Evolutionary conservation across 73 alveolate genomes (phyloP).

Genomic region (Durusdinium trenchii): DNA sequence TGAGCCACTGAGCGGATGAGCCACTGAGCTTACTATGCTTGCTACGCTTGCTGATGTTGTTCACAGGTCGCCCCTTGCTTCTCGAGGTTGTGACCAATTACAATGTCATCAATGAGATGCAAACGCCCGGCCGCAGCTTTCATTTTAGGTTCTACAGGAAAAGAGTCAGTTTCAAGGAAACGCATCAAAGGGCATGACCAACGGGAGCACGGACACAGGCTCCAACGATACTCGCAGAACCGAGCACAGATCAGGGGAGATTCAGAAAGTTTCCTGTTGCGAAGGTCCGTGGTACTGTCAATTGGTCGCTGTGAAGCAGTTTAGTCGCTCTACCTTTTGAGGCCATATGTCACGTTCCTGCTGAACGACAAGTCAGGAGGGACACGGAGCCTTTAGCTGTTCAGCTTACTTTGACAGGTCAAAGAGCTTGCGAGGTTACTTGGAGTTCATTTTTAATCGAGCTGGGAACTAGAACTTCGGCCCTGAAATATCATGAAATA

Average conservation of each 20-base stretch:
- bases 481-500: too few relatives aligned
- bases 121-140: not conserved
- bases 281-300: not conserved
- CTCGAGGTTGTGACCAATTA: conserved; percentile 63
- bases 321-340: not conserved
- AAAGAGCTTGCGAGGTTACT: too few relatives aligned
- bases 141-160: not conserved
- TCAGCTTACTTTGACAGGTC: too few relatives aligned
- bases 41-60: not conserved
- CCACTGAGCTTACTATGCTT: not conserved
- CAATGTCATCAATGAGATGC: conserved; percentile 83
- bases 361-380: conserved; percentile 61
- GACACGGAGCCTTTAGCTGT: not conserved
- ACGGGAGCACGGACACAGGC: too few relatives aligned
- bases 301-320: not conserved
- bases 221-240: not conserved
- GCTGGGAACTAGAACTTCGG: too few relatives aligned
- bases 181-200: too few relatives aligned
- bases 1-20: not conserved
- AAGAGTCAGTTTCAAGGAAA: too few relatives aligned
- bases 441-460: too few relatives aligned
- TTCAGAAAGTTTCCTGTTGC: not conserved
- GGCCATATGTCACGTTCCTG: conserved; percentile 83
- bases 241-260: not conserved
- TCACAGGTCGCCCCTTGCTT: not conserved